Percentiles rank a stretch among this genome's conserved stretches.
These are phyloP conservation scores for Exophiala calicioides DNA, from an alignment of 2,329 filamentous ascomycete genomes.

Conservation along the genomic window DNA sequence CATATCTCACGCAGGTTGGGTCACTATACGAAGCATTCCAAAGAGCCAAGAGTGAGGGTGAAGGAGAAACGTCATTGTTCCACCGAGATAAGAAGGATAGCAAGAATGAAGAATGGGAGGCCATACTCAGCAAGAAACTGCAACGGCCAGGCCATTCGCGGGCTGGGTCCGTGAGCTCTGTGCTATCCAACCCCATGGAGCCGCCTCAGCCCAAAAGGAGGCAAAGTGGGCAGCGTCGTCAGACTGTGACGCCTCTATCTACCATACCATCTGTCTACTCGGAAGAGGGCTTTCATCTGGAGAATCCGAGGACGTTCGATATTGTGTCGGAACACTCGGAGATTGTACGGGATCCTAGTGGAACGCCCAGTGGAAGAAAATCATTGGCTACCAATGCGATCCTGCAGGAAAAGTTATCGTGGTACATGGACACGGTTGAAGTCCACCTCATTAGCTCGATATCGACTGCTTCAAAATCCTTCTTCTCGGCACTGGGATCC, in stretches of 20 bases:
- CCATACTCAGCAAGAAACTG: conserved; percentile 46
- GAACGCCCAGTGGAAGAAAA: conserved; percentile 65
- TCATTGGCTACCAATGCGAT: conserved; percentile 95
- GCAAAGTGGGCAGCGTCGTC: conserved; percentile 58
- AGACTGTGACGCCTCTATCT: conserved; percentile 80
- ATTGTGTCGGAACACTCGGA: conserved; percentile 95
- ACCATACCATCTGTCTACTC: conserved; percentile 94
- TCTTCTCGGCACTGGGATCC: conserved; percentile 91
- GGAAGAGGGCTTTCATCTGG: conserved; percentile 89
- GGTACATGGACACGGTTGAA: conserved; percentile 99
- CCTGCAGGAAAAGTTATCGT: conserved; percentile 94
- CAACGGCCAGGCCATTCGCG: conserved; percentile 42
- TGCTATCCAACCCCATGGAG: conserved; percentile 50
- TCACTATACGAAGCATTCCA: conserved; percentile 86
- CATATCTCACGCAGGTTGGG: conserved; percentile 83
- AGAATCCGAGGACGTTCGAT: conserved; percentile 95
- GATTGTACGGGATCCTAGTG: conserved; percentile 72
- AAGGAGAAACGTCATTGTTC: conserved; percentile 56
- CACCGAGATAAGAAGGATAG: conserved; percentile 45
- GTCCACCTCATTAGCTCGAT: conserved; percentile 96
- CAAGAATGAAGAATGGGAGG: conserved; percentile 50
- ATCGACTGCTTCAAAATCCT: conserved; percentile 90
- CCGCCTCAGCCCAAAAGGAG: conserved; percentile 51
- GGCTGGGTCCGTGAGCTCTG: conserved; percentile 46
- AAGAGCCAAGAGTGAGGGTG: conserved; percentile 75